Conservation (phyloP, 495 filamentous ascomycete species). For the Lepidopterella palustris region DNA sequence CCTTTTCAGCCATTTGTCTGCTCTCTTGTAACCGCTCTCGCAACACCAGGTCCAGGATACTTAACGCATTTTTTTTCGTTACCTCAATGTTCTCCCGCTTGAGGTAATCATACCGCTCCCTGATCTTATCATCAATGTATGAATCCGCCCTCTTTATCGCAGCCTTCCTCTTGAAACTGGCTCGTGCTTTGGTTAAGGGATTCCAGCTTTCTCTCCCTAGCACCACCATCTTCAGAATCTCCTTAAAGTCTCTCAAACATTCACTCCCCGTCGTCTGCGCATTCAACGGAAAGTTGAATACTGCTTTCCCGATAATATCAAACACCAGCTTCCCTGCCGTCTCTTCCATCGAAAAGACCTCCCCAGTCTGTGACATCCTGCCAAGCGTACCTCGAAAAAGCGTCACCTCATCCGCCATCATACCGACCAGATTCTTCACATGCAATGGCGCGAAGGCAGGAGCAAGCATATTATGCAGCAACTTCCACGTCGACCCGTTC, state of each 20-base stretch:
- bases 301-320: conserved; percentile 10
- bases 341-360: conserved; percentile 16
- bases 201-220: conserved; percentile 7
- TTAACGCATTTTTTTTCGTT: conserved; percentile 8
- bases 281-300: conserved; percentile 8
- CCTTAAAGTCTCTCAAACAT: conserved; percentile 2
- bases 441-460: conserved; percentile 11
- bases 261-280: conserved; percentile 11
- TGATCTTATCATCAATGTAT: conserved; percentile 1
- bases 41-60: conserved; percentile 19
- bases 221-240: background rate
- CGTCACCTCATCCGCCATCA: conserved; percentile 22
- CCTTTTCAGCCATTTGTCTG: background rate
- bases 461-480: conserved; percentile 21
- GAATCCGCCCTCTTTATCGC: background rate
- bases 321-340: conserved; percentile 1
- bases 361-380: conserved; percentile 2
- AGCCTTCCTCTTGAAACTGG: background rate
- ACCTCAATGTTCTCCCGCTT: conserved; percentile 6
- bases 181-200: conserved; percentile 1
- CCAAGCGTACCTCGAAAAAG: conserved; percentile 6
- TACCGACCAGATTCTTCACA: conserved; percentile 5
- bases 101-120: conserved; percentile 7
- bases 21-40: conserved; percentile 11
- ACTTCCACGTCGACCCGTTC: conserved; percentile 15